phyloP scores from a whole-genome alignment of 2,329 filamentous ascomycete genomes.

The Metarhizium sp. region DNA sequence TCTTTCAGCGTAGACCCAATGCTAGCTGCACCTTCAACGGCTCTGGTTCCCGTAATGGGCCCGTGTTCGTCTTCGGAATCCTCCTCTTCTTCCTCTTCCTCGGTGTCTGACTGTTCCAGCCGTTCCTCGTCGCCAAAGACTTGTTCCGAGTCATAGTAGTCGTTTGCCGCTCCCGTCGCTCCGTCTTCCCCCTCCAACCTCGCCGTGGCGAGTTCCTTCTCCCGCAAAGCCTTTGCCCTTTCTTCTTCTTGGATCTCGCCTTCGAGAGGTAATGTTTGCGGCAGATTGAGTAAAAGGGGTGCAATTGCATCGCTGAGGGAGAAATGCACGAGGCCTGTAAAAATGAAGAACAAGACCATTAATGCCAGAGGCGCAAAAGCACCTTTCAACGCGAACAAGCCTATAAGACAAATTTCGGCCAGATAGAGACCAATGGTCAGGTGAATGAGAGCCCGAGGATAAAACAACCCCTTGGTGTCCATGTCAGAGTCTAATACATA shows the following conservation, averaged over 20 bases:
- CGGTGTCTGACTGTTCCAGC: constrained; percentile 12
- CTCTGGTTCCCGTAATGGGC: constrained; percentile 18
- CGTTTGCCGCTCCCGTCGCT: constrained; percentile 18
- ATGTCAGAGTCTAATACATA: constrained; percentile 76
- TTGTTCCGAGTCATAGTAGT: constrained; percentile 25
- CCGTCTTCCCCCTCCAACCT: constrained; percentile 11
- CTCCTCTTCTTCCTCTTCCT: constrained; percentile 18
- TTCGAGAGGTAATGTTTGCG: constrained; percentile 56
- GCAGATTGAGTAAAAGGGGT: constrained; percentile 70
- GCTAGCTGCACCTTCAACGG: constrained; percentile 28
- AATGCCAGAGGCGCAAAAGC: constrained; percentile 62
- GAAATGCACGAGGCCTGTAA: constrained; percentile 68
- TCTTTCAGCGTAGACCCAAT: constrained; percentile 21
- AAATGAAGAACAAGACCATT: constrained; percentile 67
- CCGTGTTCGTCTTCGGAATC: constrained; percentile 16
- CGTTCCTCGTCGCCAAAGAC: constrained; percentile 24
- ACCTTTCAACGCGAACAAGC: constrained; percentile 64
- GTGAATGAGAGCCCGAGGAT: constrained; percentile 80
- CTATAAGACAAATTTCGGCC: constrained; percentile 72
- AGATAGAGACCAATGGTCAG: constrained; percentile 79
- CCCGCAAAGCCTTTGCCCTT: constrained; percentile 36
- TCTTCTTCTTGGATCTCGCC: constrained; percentile 35
- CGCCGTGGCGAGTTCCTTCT: constrained; percentile 13
- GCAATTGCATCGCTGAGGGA: constrained; percentile 63
- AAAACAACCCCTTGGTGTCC: constrained; percentile 82